A percentile compares a stretch with the other conserved stretches of the same genome.
Evolutionary conservation across 495 filamentous ascomycete species (phyloP).

Genomic region (Penicillium crystallinum): DNA sequence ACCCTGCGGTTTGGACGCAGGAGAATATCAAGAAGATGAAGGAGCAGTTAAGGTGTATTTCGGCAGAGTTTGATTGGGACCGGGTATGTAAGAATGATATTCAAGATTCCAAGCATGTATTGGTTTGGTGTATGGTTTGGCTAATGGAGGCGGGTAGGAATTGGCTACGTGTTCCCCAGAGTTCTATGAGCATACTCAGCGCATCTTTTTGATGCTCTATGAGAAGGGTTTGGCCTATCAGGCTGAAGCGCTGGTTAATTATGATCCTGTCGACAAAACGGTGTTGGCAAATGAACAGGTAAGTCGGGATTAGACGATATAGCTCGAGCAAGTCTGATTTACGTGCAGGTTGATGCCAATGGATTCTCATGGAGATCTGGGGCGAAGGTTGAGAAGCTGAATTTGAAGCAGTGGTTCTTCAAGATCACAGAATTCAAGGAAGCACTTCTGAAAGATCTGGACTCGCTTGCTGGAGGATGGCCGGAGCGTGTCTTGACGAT

Average conservation of each 20-base stretch:
- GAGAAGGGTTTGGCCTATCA: constrained; percentile 72
- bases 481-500: constrained; percentile 75
- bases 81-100: constrained; percentile 49
- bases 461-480: constrained; percentile 62
- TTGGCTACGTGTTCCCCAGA: constrained; percentile 73
- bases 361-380: constrained; percentile 85
- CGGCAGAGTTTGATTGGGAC: constrained; percentile 76
- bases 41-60: constrained; percentile 69
- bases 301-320: neutral
- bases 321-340: constrained; percentile 5
- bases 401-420: constrained; percentile 87
- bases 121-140: neutral
- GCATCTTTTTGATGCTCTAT: constrained; percentile 71
- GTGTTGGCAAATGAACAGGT: constrained; percentile 85
- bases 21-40: constrained; percentile 81
- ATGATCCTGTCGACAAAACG: constrained; percentile 83
- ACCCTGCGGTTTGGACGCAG: constrained; percentile 74
- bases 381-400: constrained; percentile 73
- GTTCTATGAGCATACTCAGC: constrained; percentile 87
- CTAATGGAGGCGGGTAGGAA: constrained; percentile 50
- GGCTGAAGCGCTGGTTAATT: constrained; percentile 76
- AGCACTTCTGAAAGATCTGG: constrained; percentile 65
- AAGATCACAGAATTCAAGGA: constrained; percentile 75
- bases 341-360: constrained; percentile 61
- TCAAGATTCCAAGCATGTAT: neutral